These are phyloP conservation scores for Podospora australis DNA, from an alignment of 495 filamentous ascomycete species.

Conservation along the genomic window DNA sequence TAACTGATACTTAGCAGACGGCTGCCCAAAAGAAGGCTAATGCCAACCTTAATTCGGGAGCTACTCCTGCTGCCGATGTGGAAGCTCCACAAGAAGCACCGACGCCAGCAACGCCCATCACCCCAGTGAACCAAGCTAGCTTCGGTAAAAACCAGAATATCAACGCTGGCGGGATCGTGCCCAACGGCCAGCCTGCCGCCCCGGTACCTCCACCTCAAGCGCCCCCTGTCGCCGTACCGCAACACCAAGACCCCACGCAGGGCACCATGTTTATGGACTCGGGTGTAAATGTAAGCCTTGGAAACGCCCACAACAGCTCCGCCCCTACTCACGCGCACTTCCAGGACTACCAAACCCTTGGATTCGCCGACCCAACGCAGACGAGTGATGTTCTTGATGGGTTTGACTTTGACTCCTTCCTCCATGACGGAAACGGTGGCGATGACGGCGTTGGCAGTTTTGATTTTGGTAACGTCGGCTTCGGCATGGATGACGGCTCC, in stretches of 20 bases:
- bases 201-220: slow-evolving; percentile 36
- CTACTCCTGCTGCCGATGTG: slow-evolving; percentile 70
- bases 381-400: slow-evolving; percentile 72
- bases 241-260: slow-evolving; percentile 38
- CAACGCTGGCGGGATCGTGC: slow-evolving; percentile 35
- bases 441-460: slow-evolving; percentile 42
- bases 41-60: slow-evolving; percentile 51
- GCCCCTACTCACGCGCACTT: slow-evolving; percentile 8
- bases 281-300: slow-evolving; percentile 29
- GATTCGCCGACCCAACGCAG: slow-evolving; percentile 55
- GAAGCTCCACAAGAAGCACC: slow-evolving; percentile 66
- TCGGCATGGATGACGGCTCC: slow-evolving; percentile 40
- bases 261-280: slow-evolving; percentile 32
- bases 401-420: slow-evolving; percentile 95
- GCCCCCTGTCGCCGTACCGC: slow-evolving; percentile 40
- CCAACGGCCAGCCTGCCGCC: slow-evolving; percentile 40
- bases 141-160: slow-evolving; percentile 52
- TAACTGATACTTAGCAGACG: slow-evolving; percentile 35
- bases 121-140: slow-evolving; percentile 67
- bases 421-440: slow-evolving; percentile 45
- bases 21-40: slow-evolving; percentile 65
- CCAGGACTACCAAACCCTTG: slow-evolving; percentile 44
- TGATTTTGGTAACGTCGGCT: slow-evolving; percentile 19
- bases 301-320: not conserved
- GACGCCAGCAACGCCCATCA: slow-evolving; percentile 79